Evolutionary conservation across 2,329 filamentous ascomycete genomes (phyloP), one percentile per base, ranked within the genome.

Genomic region (Aspergillus clavatus): DNA sequence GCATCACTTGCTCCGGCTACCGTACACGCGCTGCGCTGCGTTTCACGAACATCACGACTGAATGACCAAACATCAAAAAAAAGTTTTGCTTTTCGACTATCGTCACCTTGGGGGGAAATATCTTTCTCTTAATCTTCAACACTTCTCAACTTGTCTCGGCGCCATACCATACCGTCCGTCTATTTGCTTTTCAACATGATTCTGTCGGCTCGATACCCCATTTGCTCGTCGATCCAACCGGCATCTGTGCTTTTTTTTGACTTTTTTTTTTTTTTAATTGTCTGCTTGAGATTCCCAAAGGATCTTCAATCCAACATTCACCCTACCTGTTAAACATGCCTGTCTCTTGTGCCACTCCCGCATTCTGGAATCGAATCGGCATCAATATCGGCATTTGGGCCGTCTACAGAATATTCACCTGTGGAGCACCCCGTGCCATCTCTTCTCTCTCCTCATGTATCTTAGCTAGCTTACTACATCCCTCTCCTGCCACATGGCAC

Each of bases 21-120:
- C 29, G 18, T 18, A 18, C n/a, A 18, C 18, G 29, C 29, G 29
- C 29, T 35, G 2, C 16, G 2, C 16, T 10, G 31, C 31, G 31
- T 35, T 19, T 61, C 42, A 55, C 48, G 59, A n/a, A 60, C 40
- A 45, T 49, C 16, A 60, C 54, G 49, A 51, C 43, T 35, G 4
- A 18, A 35, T 10, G 31, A 35, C 31, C 31, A 21, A 0, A 14
- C 8, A 24, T 24, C 23, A 24, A 24, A 8, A 35, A 21, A 16
- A 19, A 35, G 23, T 16, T 19, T 3, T 6, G 2, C 6, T 10
- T 19, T 35, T 21, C 14, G 16, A 18, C 18, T 10, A 19, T 18
- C 10, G 19, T 35, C 31, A 19, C 8, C 31, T 35, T 21, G 16
- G 18, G 29, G 31, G 19, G 19, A 33, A 31, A n/a, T 18, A 10